Conservation (phyloP, 805 yeast genomes). For the Ogataea henricii region DNA sequence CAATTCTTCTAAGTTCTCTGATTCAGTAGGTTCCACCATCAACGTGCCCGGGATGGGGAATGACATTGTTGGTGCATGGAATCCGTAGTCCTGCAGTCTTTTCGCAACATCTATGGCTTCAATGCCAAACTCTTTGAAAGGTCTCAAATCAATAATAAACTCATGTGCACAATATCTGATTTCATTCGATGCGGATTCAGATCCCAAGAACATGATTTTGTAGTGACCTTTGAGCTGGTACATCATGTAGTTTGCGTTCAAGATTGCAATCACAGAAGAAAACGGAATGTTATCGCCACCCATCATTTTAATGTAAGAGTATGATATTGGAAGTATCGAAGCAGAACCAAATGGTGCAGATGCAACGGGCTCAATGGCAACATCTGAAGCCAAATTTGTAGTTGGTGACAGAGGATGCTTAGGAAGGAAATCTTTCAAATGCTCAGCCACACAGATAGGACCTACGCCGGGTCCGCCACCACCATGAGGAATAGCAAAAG, state of each 20-base stretch:
- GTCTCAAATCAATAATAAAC: constrained; percentile 88
- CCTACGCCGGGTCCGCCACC: constrained; percentile 99
- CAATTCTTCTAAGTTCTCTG: constrained; percentile 84
- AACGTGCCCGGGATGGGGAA: constrained; percentile 98
- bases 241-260: constrained; percentile 97
- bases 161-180: constrained; percentile 92
- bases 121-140: constrained; percentile 73
- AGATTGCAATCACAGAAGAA: constrained; percentile 86
- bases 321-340: constrained; percentile 87
- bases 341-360: constrained; percentile 98
- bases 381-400: constrained; percentile 38
- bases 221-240: constrained; percentile 68
- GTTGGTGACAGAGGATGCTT: constrained; percentile 68
- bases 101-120: constrained; percentile 98
- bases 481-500: constrained; percentile 97
- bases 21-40: constrained; percentile 98
- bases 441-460: constrained; percentile 89
- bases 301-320: constrained; percentile 92
- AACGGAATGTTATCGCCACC: constrained; percentile 83
- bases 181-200: constrained; percentile 28
- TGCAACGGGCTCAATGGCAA: constrained; percentile 72
- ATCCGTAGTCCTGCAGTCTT: constrained; percentile 95
- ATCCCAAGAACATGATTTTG: constrained; percentile 72
- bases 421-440: constrained; percentile 81
- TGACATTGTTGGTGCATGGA: constrained; percentile 98